phyloP scores from a whole-genome alignment of 306 rosid genomes.

The Biancaea sappan region DNA sequence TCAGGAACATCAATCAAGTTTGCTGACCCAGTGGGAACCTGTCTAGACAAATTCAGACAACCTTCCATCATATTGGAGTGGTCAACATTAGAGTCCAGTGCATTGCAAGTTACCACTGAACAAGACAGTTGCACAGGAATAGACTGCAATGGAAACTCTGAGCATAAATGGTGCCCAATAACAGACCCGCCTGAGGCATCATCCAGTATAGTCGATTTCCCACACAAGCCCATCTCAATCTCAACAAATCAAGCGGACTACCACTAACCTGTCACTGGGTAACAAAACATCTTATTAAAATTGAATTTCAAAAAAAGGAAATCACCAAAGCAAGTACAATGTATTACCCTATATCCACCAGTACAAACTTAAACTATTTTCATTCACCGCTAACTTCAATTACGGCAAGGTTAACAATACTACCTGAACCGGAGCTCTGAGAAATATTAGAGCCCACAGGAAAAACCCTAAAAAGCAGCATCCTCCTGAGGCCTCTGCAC shows the following conservation, averaged over 20 bases:
- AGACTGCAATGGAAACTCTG: conserved; percentile 47
- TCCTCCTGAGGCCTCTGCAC: conserved; percentile 54
- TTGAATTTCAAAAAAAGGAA: conserved; percentile 3
- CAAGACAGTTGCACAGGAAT: conserved; percentile 53
- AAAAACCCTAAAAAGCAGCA: conserved; percentile 70
- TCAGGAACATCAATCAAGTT: conserved; percentile 36
- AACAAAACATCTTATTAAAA: conserved; percentile 17
- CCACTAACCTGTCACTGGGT: conserved; percentile 37
- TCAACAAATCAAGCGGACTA: conserved; percentile 25
- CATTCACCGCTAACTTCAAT: conserved; percentile 21
- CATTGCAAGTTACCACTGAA: conserved; percentile 35
- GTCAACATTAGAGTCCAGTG: conserved; percentile 41
- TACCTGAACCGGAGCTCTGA: conserved; percentile 33
- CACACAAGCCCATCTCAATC: conserved; percentile 73
- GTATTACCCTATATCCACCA: conserved; percentile 35
- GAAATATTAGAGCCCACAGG: conserved; percentile 36
- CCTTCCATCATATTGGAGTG: conserved; percentile 27
- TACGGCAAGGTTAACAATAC: conserved; percentile 25
- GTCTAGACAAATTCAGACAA: conserved; percentile 26
- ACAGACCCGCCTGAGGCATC: conserved; percentile 44
- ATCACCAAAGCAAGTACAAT: conserved; percentile 43
- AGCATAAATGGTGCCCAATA: conserved; percentile 46
- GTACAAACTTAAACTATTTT: conserved; percentile 22
- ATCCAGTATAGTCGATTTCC: conserved; percentile 47
- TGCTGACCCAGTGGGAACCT: conserved; percentile 35